These are phyloP conservation scores for Gloeostereum incarnatum DNA, from an alignment of 768 basidiomycete species.

Conservation along the genomic window DNA sequence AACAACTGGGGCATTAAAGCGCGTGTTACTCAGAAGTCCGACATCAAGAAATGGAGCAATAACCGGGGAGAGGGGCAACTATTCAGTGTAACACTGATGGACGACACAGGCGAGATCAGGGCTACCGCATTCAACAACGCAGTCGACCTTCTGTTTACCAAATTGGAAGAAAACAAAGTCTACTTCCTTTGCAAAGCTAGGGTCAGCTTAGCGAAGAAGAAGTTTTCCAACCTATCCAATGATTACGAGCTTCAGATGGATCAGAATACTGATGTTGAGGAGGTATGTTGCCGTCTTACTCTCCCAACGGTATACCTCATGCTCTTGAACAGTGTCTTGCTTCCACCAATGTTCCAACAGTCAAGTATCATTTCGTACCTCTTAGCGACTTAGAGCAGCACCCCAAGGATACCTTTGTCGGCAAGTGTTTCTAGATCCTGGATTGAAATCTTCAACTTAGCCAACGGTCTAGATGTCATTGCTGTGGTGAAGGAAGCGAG, in stretches of 20 bases:
- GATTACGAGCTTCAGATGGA: slow-evolving; percentile 93
- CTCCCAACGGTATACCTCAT: slow-evolving; percentile 4
- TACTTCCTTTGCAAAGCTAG: slow-evolving; percentile 87
- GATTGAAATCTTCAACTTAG: slow-evolving; percentile 1
- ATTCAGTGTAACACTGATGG: slow-evolving; percentile 90
- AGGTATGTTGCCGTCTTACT: slow-evolving; percentile 35
- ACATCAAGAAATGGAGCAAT: slow-evolving; percentile 87
- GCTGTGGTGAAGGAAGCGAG: slow-evolving; percentile 76
- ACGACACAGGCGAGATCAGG: slow-evolving; percentile 87
- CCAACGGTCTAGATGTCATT: slow-evolving; percentile 61
- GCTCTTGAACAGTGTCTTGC: slow-evolving; percentile 79
- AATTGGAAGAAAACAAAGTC: slow-evolving; percentile 84
- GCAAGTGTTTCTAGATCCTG: slow-evolving; percentile 32
- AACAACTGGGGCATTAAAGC: slow-evolving; percentile 99
- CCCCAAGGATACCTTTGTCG: slow-evolving; percentile 76
- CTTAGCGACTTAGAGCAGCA: slow-evolving; percentile 53
- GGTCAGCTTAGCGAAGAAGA: slow-evolving; percentile 94
- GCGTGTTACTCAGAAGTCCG: slow-evolving; percentile 81
- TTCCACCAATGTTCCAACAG: slow-evolving; percentile 59
- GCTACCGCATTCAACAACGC: slow-evolving; percentile 86
- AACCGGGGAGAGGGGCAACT: slow-evolving; percentile 88
- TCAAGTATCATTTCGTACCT: slow-evolving; percentile 77
- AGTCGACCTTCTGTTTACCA: slow-evolving; percentile 78
- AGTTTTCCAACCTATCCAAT: slow-evolving; percentile 82
- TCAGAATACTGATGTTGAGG: slow-evolving; percentile 74